Percentiles rank a stretch among this genome's conserved stretches.
Conservation (phyloP, 164 flowering plant genomes). For the Dillenia suffruticosa region DNA sequence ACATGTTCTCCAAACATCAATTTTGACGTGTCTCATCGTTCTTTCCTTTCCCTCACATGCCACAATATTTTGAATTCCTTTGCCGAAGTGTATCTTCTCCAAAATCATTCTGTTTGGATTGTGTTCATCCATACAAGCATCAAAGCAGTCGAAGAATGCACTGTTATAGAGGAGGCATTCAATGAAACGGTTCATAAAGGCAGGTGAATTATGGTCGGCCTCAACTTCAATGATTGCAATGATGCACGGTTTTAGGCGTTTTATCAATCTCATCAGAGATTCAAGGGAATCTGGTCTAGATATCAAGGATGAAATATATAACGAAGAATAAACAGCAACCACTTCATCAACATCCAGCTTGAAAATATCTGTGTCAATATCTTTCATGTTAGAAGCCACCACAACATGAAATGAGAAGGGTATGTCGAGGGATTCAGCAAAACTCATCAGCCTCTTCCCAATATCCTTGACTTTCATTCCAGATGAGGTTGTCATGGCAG, state of each 20-base stretch:
- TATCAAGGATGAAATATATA: not conserved
- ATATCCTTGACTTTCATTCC: not conserved
- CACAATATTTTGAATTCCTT: conserved; percentile 4
- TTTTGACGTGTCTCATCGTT: conserved; percentile 2
- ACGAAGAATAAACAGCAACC: conserved; percentile 1
- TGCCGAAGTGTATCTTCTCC: conserved; percentile 1
- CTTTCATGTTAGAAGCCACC: conserved; percentile 1
- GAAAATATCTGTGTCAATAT: conserved; percentile 1
- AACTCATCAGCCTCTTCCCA: conserved; percentile 6
- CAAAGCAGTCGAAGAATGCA: conserved; percentile 10
- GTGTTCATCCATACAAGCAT: not conserved
- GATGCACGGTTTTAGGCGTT: not conserved
- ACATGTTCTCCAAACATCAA: conserved; percentile 8
- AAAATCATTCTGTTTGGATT: not conserved
- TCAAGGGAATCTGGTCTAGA: conserved; percentile 1
- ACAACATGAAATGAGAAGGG: conserved; percentile 7
- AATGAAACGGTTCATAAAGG: conserved; percentile 8
- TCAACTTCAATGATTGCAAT: conserved; percentile 13
- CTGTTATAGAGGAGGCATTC: conserved; percentile 8
- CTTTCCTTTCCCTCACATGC: conserved; percentile 12
- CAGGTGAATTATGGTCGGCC: conserved; percentile 9
- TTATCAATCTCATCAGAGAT: conserved; percentile 7
- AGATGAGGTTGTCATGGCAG: not conserved
- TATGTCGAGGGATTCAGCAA: conserved; percentile 6
- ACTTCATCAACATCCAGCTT: conserved; percentile 1